Evolutionary conservation across 768 basidiomycete species (phyloP).

Genomic region (Agaricus sinodeliciosus): DNA sequence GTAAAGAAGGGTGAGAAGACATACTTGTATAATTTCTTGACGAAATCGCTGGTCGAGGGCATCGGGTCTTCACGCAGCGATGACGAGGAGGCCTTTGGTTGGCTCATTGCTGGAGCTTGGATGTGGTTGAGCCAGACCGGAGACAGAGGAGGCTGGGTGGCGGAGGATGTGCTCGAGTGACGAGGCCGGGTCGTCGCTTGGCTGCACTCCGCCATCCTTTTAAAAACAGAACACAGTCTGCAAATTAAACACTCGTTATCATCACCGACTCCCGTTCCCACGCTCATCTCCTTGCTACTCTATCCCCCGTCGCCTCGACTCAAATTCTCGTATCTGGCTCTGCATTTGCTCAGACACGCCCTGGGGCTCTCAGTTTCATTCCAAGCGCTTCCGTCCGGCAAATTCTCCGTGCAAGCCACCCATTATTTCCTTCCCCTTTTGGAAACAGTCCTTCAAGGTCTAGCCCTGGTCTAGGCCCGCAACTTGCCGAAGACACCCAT

Average conservation of each 20-base stretch:
- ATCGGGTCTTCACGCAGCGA: conserved; percentile 54
- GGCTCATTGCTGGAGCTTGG: not conserved
- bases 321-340: not conserved
- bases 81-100: conserved; percentile 1
- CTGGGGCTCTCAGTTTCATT: not conserved
- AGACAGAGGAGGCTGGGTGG: not conserved
- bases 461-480: not conserved
- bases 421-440: not conserved
- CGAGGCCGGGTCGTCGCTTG: conserved; percentile 1
- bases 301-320: not conserved
- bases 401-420: not conserved
- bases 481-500: not conserved
- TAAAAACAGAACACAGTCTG: not conserved
- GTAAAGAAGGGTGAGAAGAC: conserved; percentile 15
- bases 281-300: not conserved
- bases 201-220: conserved; percentile 1
- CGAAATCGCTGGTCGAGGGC: conserved; percentile 89
- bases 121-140: not conserved
- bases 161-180: not conserved
- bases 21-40: conserved; percentile 91
- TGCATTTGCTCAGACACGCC: not conserved
- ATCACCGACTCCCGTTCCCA: not conserved
- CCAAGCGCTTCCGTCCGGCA: not conserved
- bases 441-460: not conserved
- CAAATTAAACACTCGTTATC: not conserved